Conservation (phyloP, 176 grass and related monocot species). For the Oryza australiensis region DNA sequence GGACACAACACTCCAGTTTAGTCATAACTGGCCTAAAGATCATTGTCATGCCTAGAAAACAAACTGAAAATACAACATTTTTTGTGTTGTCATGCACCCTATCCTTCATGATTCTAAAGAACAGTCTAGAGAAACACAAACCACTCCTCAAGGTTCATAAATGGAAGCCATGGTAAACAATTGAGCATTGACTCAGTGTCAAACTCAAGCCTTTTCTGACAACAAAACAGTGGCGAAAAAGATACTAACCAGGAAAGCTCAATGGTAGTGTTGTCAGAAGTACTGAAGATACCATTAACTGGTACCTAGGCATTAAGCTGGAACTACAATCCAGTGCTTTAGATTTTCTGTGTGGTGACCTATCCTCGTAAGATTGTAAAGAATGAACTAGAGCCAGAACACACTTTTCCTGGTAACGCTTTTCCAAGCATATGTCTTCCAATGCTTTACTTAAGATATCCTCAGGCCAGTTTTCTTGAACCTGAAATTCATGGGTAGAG, state of each 20-base stretch:
- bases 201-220: neutral
- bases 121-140: conserved; percentile 23
- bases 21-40: conserved; percentile 29
- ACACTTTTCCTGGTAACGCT: conserved; percentile 82
- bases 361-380: conserved; percentile 68
- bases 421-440: conserved; percentile 89
- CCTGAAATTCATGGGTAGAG: conserved; percentile 42
- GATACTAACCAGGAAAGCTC: conserved; percentile 75
- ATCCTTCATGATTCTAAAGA: conserved; percentile 46
- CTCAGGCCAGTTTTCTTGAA: conserved; percentile 73
- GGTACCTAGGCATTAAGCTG: conserved; percentile 80
- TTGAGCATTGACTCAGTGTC: neutral
- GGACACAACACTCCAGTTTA: neutral
- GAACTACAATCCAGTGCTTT: conserved; percentile 47
- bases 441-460: conserved; percentile 71
- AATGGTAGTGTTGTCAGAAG: conserved; percentile 86
- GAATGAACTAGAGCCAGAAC: conserved; percentile 64
- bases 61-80: conserved; percentile 36
- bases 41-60: conserved; percentile 45
- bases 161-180: neutral
- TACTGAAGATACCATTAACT: conserved; percentile 92
- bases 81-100: conserved; percentile 27
- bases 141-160: neutral
- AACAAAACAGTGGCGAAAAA: conserved; percentile 13
- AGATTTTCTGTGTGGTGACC: conserved; percentile 38